Evolutionary conservation across 2,329 filamentous ascomycete genomes (phyloP), one percentile per base, ranked within the genome.

Genomic region (Colletotrichum australisinense): DNA sequence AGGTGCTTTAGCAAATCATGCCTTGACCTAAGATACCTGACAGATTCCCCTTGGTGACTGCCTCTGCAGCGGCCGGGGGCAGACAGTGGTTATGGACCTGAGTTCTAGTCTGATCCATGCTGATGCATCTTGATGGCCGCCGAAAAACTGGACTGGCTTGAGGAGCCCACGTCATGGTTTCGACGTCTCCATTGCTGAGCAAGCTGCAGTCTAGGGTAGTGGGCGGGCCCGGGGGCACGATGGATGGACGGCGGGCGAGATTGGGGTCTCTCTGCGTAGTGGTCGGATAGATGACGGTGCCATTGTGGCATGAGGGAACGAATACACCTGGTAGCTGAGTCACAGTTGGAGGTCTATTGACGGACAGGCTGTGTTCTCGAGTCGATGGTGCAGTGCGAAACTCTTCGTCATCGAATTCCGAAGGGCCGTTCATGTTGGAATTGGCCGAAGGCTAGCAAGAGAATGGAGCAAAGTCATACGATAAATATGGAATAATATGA

Each of bases 171-270:
- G 24, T 26, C 52, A 74, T 49, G 9, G 16, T 42, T 11, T 38
- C 59, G 4, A 56, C 11, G 1, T 42, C 24, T 19, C 71, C 66
- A 24, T 55, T 19, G 19, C 71, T 60, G 6, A 74, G 24, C 8
- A 75, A 42, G 63, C 63, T 75, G 35, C 73, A 75, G 16, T 64
- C n/a, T 12, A 73, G 60, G 1, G 66, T 71, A 30, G 72, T 66
- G 12, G 32, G 26, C 16, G 73, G 73, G 24, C 46, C 49, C 26
- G 67, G 62, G 1, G 57, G 42, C 5, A 71, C 28, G 19, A 59
- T 26, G 6, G 71, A 67, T 3, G 24, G 8, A 16, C 49, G 60
- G 19, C 49, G 59, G n/a, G 16, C 62, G n/a, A 11, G 8, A 24
- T n/a, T 30, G 3, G 46, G 59, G 8, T 38, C 46, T 58, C 42